Evolutionary conservation across 2,329 filamentous ascomycete genomes (phyloP).

Genomic region (Pezicula rhizophila): DNA sequence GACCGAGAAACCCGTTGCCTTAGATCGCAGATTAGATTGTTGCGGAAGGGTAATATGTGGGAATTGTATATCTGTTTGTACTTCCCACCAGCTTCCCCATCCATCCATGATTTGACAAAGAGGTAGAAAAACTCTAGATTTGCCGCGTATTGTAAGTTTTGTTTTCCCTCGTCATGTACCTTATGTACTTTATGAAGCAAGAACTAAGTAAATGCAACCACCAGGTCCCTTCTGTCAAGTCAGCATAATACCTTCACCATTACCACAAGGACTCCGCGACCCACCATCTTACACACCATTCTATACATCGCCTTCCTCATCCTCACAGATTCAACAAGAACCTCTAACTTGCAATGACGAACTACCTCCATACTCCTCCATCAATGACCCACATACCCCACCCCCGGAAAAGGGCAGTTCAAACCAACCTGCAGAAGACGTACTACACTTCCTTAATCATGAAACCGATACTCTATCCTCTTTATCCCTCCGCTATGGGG

Average conservation of each 20-base stretch:
- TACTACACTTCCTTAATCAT: slow-evolving; percentile 69
- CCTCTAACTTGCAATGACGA: slow-evolving; percentile 34
- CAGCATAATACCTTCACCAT: slow-evolving; percentile 51
- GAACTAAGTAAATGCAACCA: slow-evolving; percentile 2
- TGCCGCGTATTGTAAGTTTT: slow-evolving; percentile 38
- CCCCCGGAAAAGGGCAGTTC: slow-evolving; percentile 16
- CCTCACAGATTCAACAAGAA: slow-evolving; percentile 19
- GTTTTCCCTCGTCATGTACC: neutral
- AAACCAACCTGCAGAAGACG: slow-evolving; percentile 46
- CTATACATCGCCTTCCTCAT: slow-evolving; percentile 40
- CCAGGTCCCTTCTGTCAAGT: slow-evolving; percentile 69
- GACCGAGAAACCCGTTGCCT: slow-evolving; percentile 54
- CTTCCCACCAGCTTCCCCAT: neutral
- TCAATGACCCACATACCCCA: slow-evolving; percentile 5
- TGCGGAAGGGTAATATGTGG: slow-evolving; percentile 68
- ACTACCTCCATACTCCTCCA: slow-evolving; percentile 18
- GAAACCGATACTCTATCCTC: slow-evolving; percentile 61
- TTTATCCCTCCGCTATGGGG: slow-evolving; percentile 64
- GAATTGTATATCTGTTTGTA: slow-evolving; percentile 56
- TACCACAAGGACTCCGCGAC: slow-evolving; percentile 59
- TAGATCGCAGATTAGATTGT: slow-evolving; percentile 59
- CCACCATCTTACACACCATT: slow-evolving; percentile 65
- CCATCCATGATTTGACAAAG: neutral
- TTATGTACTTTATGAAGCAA: neutral
- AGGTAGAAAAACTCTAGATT: slow-evolving; percentile 22